Conservation (phyloP, 306 rosid genomes). For the Cicer chorassanicum region DNA sequence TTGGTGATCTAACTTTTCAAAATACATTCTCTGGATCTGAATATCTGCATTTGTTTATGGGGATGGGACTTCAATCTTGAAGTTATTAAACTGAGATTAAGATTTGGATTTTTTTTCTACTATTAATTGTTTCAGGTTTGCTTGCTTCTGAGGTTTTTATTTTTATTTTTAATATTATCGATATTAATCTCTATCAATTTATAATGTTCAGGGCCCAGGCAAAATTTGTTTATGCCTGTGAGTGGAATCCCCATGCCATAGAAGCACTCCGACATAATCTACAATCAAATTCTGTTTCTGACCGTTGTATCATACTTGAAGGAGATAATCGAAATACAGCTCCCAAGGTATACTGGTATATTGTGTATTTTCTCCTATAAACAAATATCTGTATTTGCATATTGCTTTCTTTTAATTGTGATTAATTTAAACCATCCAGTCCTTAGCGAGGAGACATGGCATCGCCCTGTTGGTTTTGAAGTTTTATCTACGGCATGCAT, state of each 20-base stretch:
- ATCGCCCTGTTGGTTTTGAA: not conserved
- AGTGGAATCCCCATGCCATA: slow-evolving; percentile 89
- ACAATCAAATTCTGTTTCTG: slow-evolving; percentile 66
- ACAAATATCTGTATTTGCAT: not conserved
- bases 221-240: slow-evolving; percentile 87
- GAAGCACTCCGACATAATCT: slow-evolving; percentile 81
- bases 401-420: not conserved
- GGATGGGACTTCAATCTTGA: slow-evolving; percentile 4
- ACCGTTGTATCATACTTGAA: slow-evolving; percentile 74
- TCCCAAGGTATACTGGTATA: slow-evolving; percentile 74
- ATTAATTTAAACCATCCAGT: slow-evolving; percentile 11
- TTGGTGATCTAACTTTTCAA: slow-evolving; percentile 8
- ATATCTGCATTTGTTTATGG: slow-evolving; percentile 26
- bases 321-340: slow-evolving; percentile 87
- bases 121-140: slow-evolving; percentile 12
- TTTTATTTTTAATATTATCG: slow-evolving; percentile 1
- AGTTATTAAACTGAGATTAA: slow-evolving; percentile 17
- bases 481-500: not conserved
- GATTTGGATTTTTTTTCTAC: slow-evolving; percentile 1
- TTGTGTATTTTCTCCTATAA: slow-evolving; percentile 26
- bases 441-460: slow-evolving; percentile 14
- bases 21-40: slow-evolving; percentile 24
- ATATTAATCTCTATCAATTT: slow-evolving; percentile 16
- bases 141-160: slow-evolving; percentile 34
- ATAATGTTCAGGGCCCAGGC: slow-evolving; percentile 75